Base-by-base conservation (phyloP, 148 eudicot species). In the Amaranthus hypochondriacus region DNA sequence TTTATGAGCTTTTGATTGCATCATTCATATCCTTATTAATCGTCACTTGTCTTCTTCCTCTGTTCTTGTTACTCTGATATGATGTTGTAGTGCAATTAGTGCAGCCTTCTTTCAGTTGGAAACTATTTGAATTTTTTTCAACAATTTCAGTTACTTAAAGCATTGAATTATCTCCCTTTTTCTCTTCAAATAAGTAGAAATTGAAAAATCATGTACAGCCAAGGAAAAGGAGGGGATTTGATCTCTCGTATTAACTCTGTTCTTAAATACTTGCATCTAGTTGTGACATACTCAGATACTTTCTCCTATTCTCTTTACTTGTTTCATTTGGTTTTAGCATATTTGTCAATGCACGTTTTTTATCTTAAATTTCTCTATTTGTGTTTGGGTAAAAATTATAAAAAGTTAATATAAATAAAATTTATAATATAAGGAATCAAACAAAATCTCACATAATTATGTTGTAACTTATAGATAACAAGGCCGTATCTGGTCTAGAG, bases 71-170 rank as follows among this genome's bases (percentile, higher is more conserved):
- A 28, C n/a, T 76, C 72, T 78, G 82, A 80, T 79, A 75, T 70
- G 78, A 70, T 70, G 82, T 73, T 72, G 50, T 53, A 57, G 68
- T 79, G 39, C 39, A 28, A 54, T 42, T 58, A 55, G 70, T 74
- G 70, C 70, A 74, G 64, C 71, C 77, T 75, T 79, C 71, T 79
- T 79, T 75, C 65, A 74, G 71, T 78, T 79, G 13, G 43, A 39
- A 56, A 66, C 67, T 62, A 47, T 70, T 78, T 78, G 73, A 28
- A 67, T 28, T 28, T 28, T 28, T 28, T 28, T 55, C 72, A 64
- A 69, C 72, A 79, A 54, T 63, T 62, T 69, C 78, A 77, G 75
- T 73, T 72, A 55, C 18, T 28, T 28, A 28, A 28, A 28, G 39
- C 39, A 28, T 28, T 28, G 2, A 60, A 72, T 57, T 76, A 64